Evolutionary conservation across 2,329 filamentous ascomycete species (phyloP), one percentile per base, ranked within the genome.

Genomic region (Colletotrichum cuscutae): DNA sequence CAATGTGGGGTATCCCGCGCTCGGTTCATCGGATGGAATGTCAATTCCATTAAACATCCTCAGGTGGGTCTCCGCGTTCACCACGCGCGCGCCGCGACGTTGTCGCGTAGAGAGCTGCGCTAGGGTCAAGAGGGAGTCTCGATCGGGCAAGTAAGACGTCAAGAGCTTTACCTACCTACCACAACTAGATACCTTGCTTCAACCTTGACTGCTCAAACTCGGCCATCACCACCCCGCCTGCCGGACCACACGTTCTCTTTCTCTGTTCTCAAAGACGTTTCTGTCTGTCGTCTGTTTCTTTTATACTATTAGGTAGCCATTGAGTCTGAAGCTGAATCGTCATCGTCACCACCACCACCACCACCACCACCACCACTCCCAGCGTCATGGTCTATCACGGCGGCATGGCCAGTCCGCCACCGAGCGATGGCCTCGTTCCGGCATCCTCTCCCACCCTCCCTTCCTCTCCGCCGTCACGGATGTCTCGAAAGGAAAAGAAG

Each of bases 401-500:
- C 59, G 71, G 71, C 71, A 74, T 75, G 71, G 73, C 73, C 49
- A 75, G 74, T 26, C 74, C 74, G 62, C 74, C 74, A 37, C 74
- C 74, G 42, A 75, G 74, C 54, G 74, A 75, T 65, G 74, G 72
- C 46, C 58, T 72, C 37, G n/a, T 74, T 58, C 72, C 73, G 9
- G 66, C 65, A 68, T 76, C 63, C 72, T 77, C 71, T 75, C 65
- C 68, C 57, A 68, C 67, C 72, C 59, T 73, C 69, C 77, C 42
- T 70, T 79, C 60, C 74, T 12, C 81, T 78, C 1, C 79, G 77
- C 13, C 70, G 73, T 57, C 67, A 69, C 46, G 74, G 1, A 65
- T 76, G 5, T 62, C 59, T 22, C 79, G 77, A 73, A 89, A 88
- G 76, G 86, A 88, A 77, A 82, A 82, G 74, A 83, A 86, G 22